A percentile compares a stretch with the other conserved stretches of the same genome.
Evolutionary conservation across 352 stramenopile genomes (phyloP).

Genomic region (Phytophthora hybrid): DNA sequence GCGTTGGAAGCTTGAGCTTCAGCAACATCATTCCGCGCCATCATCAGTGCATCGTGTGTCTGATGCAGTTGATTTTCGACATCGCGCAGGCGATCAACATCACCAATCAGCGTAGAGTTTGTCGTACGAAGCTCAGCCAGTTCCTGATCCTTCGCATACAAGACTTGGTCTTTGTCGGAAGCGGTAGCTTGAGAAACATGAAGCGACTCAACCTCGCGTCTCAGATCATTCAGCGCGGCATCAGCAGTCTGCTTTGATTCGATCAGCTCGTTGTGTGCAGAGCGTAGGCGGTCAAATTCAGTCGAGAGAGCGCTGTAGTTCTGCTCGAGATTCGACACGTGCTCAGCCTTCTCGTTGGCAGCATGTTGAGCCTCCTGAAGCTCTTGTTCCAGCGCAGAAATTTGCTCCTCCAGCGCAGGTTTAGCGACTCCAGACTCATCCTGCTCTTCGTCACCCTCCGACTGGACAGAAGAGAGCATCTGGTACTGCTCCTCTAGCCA

Average conservation of each 20-base stretch:
- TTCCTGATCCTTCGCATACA: slow-evolving; percentile 42
- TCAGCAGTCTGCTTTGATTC: slow-evolving; percentile 41
- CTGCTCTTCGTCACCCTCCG: slow-evolving; percentile 44
- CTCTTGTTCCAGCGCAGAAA: slow-evolving; percentile 48
- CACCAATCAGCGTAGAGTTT: slow-evolving; percentile 20
- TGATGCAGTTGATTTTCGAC: slow-evolving; percentile 47
- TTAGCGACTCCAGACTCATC: slow-evolving; percentile 37
- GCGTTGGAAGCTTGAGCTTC: slow-evolving; percentile 41
- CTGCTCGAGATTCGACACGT: slow-evolving; percentile 47
- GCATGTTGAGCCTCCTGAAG: slow-evolving; percentile 47
- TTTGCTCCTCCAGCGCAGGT: slow-evolving; percentile 36
- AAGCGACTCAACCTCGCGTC: slow-evolving; percentile 42
- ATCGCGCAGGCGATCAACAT: slow-evolving; percentile 46
- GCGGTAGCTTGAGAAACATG: slow-evolving; percentile 17
- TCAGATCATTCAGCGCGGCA: slow-evolving; percentile 31
- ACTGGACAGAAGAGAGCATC: slow-evolving; percentile 48
- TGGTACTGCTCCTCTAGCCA: slow-evolving; percentile 82
- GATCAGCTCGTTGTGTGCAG: slow-evolving; percentile 38
- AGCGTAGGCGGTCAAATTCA: slow-evolving; percentile 51
- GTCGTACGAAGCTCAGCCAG: slow-evolving; percentile 40
- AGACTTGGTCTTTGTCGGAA: slow-evolving; percentile 36
- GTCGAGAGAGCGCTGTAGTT: slow-evolving; percentile 51
- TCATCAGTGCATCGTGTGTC: slow-evolving; percentile 33
- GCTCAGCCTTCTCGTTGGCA: slow-evolving; percentile 42
- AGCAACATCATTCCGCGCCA: slow-evolving; percentile 44